phyloP scores from a whole-genome alignment of 1,284 basidiomycete species.

The Laetiporus sulphureus region DNA sequence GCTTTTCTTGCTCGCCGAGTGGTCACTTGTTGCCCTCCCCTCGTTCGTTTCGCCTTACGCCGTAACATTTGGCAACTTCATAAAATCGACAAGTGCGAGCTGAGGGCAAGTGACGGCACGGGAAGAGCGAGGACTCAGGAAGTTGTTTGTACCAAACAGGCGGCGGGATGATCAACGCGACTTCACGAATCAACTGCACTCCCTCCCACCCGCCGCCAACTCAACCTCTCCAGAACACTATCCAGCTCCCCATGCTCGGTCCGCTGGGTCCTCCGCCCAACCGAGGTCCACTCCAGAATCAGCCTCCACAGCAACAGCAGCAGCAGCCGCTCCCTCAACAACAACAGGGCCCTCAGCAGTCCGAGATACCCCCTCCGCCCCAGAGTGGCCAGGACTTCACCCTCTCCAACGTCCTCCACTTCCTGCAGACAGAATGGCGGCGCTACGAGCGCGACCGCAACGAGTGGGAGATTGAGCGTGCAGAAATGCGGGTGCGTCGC shows the following conservation, averaged over 20 bases:
- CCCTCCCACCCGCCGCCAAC: conserved; percentile 22
- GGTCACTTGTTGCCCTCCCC: no score
- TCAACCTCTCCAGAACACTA: conserved; percentile 26
- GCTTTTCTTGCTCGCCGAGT: no score
- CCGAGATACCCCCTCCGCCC: conserved; percentile 63
- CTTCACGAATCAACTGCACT: conserved; percentile 21
- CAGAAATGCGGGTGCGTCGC: conserved; percentile 85
- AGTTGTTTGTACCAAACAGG: conserved; percentile 23
- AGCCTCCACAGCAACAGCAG: conserved; percentile 34
- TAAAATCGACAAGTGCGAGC: no score
- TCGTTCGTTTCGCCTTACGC: no score
- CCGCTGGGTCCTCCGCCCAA: conserved; percentile 40
- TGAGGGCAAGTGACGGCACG: no score
- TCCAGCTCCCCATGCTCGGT: conserved; percentile 64
- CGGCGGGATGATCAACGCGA: conserved; percentile 22
- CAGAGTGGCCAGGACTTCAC: conserved; percentile 86
- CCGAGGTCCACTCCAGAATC: conserved; percentile 33
- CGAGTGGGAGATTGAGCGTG: conserved; percentile 99
- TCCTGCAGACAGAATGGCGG: conserved; percentile 97
- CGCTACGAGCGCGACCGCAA: conserved; percentile 96
- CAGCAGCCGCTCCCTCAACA: conserved; percentile 45
- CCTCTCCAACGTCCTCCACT: conserved; percentile 93
- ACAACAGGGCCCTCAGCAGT: conserved; percentile 46
- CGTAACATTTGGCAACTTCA: no score
- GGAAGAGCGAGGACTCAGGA: conserved; percentile 2